Percentiles rank a stretch among this genome's conserved stretches.
These are phyloP conservation scores for Przewalskia tangutica DNA, from an alignment of 257 asterid genomes.

Conservation along the genomic window DNA sequence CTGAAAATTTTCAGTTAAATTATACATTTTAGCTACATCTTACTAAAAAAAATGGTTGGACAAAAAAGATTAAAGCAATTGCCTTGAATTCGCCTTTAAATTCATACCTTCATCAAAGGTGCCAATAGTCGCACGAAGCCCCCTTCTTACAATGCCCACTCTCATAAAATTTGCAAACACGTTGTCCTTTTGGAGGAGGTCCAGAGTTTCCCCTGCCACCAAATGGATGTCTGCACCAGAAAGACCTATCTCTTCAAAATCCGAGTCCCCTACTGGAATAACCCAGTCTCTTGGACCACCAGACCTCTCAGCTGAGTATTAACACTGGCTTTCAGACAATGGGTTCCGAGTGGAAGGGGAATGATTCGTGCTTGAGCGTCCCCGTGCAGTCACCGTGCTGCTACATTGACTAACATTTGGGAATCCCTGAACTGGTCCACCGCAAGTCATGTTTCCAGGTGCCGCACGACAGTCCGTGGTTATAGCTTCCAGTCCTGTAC, in stretches of 20 bases:
- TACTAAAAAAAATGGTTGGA: slow-evolving; percentile 9
- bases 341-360: slow-evolving; percentile 33
- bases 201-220: slow-evolving; percentile 47
- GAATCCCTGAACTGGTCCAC: slow-evolving; percentile 52
- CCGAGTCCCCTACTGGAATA: slow-evolving; percentile 42
- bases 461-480: slow-evolving; percentile 42
- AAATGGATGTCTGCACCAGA: slow-evolving; percentile 37
- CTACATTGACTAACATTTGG: slow-evolving; percentile 39
- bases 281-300: slow-evolving; percentile 58
- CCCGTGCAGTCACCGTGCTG: slow-evolving; percentile 35
- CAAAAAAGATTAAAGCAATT: background rate
- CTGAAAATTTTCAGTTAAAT: background rate
- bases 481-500: slow-evolving; percentile 28
- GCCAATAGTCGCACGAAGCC: slow-evolving; percentile 67
- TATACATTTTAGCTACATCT: slow-evolving; percentile 4
- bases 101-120: slow-evolving; percentile 42
- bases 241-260: slow-evolving; percentile 49
- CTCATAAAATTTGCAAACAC: slow-evolving; percentile 71
- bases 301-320: slow-evolving; percentile 52
- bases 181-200: slow-evolving; percentile 59
- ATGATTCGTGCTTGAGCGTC: slow-evolving; percentile 30
- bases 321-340: slow-evolving; percentile 60
- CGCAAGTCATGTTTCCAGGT: slow-evolving; percentile 56
- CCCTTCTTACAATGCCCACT: slow-evolving; percentile 87
- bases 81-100: background rate